Conservation (phyloP, 768 basidiomycete species). For the Clathrus columnatus region DNA sequence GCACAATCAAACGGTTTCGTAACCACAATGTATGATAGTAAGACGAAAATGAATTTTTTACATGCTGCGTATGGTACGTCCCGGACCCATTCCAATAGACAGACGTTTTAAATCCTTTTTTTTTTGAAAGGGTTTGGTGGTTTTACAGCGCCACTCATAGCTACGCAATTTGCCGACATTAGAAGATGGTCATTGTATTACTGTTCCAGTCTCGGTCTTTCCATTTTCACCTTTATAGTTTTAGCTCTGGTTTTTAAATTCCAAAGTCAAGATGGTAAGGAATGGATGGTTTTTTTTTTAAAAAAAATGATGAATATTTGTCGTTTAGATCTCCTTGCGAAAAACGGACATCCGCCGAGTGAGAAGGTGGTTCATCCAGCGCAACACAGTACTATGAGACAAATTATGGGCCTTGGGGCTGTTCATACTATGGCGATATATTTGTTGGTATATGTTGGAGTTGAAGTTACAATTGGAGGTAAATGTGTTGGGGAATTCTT, state of each 20-base stretch:
- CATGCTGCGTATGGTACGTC: constrained; percentile 28
- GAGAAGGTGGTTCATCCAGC: background rate
- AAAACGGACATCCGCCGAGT: constrained; percentile 7
- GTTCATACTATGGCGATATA: constrained; percentile 61
- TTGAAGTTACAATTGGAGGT: constrained; percentile 50
- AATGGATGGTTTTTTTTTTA: background rate
- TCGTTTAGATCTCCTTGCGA: background rate
- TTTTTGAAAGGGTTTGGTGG: constrained; percentile 24
- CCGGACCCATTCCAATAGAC: too few relatives aligned
- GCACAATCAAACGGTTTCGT: constrained; percentile 41
- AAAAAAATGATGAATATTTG: background rate
- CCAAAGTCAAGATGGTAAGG: constrained; percentile 58
- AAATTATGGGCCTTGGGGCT: constrained; percentile 42
- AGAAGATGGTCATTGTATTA: constrained; percentile 73
- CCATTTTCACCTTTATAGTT: constrained; percentile 43
- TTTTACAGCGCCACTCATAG: constrained; percentile 52
- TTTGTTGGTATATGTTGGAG: constrained; percentile 58
- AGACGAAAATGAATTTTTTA: constrained; percentile 32
- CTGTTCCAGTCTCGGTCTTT: constrained; percentile 59
- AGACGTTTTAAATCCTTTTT: background rate
- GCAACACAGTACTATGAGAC: constrained; percentile 19
- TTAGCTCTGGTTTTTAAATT: constrained; percentile 56
- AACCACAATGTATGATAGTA: constrained; percentile 30
- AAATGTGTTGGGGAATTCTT: background rate
- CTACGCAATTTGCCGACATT: constrained; percentile 70